phyloP scores from a whole-genome alignment of 1,139 yeast species.

The Saccharomyces hybrid region DNA sequence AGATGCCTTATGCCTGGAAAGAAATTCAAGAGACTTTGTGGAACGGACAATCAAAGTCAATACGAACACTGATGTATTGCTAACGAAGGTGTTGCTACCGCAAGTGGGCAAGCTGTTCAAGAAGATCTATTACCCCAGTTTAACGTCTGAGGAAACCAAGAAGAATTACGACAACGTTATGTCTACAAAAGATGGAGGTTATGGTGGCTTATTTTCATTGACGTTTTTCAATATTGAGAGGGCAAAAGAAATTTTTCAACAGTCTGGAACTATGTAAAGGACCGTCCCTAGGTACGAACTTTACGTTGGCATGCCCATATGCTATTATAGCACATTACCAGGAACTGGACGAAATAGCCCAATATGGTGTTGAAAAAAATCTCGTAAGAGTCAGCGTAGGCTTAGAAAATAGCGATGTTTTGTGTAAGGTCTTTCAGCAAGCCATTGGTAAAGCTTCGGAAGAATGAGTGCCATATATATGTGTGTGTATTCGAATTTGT shows the following conservation, averaged over 20 bases:
- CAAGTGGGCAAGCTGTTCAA: conserved; percentile 42
- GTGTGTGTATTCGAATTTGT: not conserved
- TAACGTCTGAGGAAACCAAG: conserved; percentile 41
- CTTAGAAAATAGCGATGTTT: conserved; percentile 40
- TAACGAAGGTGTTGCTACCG: conserved; percentile 41
- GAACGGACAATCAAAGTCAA: conserved; percentile 62
- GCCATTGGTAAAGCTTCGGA: conserved; percentile 39
- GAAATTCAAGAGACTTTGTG: conserved; percentile 85
- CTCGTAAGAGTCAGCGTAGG: conserved; percentile 84
- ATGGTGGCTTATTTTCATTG: conserved; percentile 83
- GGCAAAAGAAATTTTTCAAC: conserved; percentile 70
- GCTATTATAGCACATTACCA: conserved; percentile 57
- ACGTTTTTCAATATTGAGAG: conserved; percentile 59
- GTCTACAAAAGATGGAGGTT: conserved; percentile 66
- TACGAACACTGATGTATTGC: conserved; percentile 50
- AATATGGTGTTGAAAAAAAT: conserved; percentile 79
- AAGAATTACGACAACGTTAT: conserved; percentile 64
- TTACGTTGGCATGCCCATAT: conserved; percentile 88
- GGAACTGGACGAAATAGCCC: conserved; percentile 75
- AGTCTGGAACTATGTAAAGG: conserved; percentile 77
- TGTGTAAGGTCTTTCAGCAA: conserved; percentile 41
- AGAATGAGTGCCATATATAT: not conserved
- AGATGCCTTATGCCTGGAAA: conserved; percentile 84
- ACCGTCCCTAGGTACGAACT: conserved; percentile 92
- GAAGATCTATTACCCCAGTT: conserved; percentile 63